Conservation (phyloP, 768 basidiomycete genomes). For the Calvatia gigantea region DNA sequence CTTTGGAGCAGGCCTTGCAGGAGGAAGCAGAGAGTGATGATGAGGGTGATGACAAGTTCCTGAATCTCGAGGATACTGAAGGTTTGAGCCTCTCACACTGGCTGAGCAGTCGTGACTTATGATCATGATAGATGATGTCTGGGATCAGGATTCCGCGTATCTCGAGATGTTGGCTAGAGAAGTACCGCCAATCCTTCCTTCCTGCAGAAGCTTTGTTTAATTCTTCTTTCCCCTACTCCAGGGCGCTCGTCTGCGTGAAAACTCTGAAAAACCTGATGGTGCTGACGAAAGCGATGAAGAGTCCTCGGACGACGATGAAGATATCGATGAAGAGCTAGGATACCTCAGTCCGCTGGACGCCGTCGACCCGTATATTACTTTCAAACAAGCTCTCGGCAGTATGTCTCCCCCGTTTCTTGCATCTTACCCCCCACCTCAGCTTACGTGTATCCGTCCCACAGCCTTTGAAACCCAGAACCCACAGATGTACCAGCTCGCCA, state of each 20-base stretch:
- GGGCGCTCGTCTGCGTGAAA: conserved; percentile 72
- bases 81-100: conserved; percentile 24
- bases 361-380: conserved; percentile 73
- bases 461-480: conserved; percentile 76
- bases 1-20: conserved; percentile 41
- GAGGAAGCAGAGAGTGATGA: conserved; percentile 32
- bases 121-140: conserved; percentile 67
- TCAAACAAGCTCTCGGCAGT: conserved; percentile 80
- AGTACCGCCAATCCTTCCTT: conserved; percentile 28
- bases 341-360: conserved; percentile 82
- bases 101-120: conserved; percentile 7
- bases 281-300: conserved; percentile 61
- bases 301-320: conserved; percentile 61
- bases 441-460: conserved; percentile 23
- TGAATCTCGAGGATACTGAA: conserved; percentile 62
- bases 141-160: conserved; percentile 88
- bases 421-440: neutral
- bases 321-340: conserved; percentile 79
- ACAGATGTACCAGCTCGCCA: conserved; percentile 65
- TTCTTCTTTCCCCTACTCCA: conserved; percentile 20
- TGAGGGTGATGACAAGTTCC: conserved; percentile 38
- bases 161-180: conserved; percentile 83
- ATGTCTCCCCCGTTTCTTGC: conserved; percentile 21
- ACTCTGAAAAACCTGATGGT: conserved; percentile 47
- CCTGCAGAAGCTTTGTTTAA: neutral